phyloP scores from a whole-genome alignment of 176 grass and related monocot genomes.

The Areca catechu region DNA sequence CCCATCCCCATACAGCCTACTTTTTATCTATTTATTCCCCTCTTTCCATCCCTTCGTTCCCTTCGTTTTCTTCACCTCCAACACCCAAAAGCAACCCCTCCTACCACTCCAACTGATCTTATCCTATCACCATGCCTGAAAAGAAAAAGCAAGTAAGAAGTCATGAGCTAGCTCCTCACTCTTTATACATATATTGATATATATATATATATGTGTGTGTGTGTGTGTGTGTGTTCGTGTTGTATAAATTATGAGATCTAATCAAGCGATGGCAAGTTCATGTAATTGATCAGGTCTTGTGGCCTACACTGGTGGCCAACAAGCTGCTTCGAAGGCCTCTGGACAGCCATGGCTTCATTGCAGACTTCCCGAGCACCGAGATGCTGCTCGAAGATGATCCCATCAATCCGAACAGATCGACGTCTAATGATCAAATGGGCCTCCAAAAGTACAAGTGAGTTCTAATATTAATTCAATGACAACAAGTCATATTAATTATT shows the following conservation, averaged over 20 bases:
- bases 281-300: conserved; percentile 3
- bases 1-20: not conserved
- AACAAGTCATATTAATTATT: too few species aligned
- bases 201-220: too few species aligned
- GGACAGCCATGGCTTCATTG: not conserved
- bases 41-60: not conserved
- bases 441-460: too few species aligned
- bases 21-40: conserved; percentile 3
- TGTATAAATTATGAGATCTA: not conserved
- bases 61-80: not conserved
- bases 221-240: not conserved
- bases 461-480: too few species aligned
- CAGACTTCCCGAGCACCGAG: conserved; percentile 3
- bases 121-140: conserved; percentile 5
- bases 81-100: not conserved
- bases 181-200: too few species aligned
- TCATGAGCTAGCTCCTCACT: not conserved
- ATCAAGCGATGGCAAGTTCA: not conserved
- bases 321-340: conserved; percentile 10
- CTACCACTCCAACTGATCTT: not conserved
- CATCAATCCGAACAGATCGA: too few species aligned
- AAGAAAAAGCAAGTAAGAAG: conserved; percentile 15
- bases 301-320: conserved; percentile 18
- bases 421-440: too few species aligned
- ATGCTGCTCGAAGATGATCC: not conserved